Conservation (phyloP, 306 rosid species). For the Purshia tridentata region DNA sequence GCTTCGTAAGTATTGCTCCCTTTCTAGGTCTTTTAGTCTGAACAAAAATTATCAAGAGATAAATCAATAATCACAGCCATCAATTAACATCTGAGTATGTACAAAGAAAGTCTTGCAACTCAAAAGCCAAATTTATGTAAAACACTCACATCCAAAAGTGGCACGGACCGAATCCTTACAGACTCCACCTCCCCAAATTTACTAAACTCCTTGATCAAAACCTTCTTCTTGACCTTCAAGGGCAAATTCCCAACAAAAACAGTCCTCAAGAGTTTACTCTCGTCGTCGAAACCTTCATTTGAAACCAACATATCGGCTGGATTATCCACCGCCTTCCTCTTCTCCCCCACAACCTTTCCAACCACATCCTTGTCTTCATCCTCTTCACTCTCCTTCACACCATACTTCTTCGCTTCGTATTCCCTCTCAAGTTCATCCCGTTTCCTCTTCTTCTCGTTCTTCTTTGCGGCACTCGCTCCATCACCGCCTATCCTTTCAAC, state of each 20-base stretch:
- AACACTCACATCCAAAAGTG: constrained; percentile 73
- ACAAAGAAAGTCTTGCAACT: background rate
- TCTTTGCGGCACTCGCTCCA: constrained; percentile 7
- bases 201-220: constrained; percentile 63
- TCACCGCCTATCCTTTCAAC: background rate
- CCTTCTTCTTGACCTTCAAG: constrained; percentile 71
- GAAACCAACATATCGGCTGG: constrained; percentile 70
- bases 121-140: background rate
- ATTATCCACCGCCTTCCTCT: constrained; percentile 73
- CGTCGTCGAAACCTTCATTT: constrained; percentile 85
- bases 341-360: constrained; percentile 54
- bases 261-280: constrained; percentile 84
- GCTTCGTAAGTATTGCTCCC: constrained; percentile 75
- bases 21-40: constrained; percentile 87
- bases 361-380: constrained; percentile 28
- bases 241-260: constrained; percentile 91
- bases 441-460: constrained; percentile 64
- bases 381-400: constrained; percentile 33
- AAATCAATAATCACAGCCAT: constrained; percentile 10
- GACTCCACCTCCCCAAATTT: constrained; percentile 90
- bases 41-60: constrained; percentile 9
- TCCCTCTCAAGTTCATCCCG: constrained; percentile 83
- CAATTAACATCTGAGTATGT: background rate
- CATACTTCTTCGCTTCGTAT: constrained; percentile 76
- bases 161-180: constrained; percentile 93